phyloP scores from a whole-genome alignment of 176 grass and related monocot species.

The Poa pratensis region DNA sequence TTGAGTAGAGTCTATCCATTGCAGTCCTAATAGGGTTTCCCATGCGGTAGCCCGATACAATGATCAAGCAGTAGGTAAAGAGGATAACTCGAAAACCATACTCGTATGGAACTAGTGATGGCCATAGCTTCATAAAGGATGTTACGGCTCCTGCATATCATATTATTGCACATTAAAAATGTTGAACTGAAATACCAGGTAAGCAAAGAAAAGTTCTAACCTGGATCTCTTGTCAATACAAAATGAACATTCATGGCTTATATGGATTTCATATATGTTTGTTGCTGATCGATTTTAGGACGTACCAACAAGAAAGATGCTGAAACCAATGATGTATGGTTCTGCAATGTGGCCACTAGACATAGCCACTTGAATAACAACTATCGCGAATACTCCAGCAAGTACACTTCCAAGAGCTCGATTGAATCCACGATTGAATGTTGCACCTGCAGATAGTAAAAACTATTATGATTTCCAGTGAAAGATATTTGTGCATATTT shows the following conservation, averaged over 20 bases:
- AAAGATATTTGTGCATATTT: background rate
- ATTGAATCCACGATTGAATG: slow-evolving; percentile 85
- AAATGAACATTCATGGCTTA: slow-evolving; percentile 8
- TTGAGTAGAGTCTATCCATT: slow-evolving; percentile 82
- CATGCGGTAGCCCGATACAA: slow-evolving; percentile 82
- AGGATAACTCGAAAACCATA: slow-evolving; percentile 85
- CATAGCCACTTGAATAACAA: slow-evolving; percentile 79
- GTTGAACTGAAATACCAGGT: slow-evolving; percentile 23
- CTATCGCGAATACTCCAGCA: slow-evolving; percentile 74
- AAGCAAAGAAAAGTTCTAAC: slow-evolving; percentile 2
- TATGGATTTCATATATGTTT: slow-evolving; percentile 1
- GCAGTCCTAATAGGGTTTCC: slow-evolving; percentile 72
- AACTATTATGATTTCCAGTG: background rate
- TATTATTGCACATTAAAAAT: slow-evolving; percentile 32
- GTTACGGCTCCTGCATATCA: slow-evolving; percentile 66
- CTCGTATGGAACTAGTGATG: slow-evolving; percentile 76
- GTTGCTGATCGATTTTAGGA: background rate
- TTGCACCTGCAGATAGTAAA: slow-evolving; percentile 58
- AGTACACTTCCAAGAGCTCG: slow-evolving; percentile 77
- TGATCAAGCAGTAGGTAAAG: slow-evolving; percentile 87
- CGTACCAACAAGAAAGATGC: slow-evolving; percentile 83
- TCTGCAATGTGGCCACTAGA: slow-evolving; percentile 73
- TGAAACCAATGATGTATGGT: slow-evolving; percentile 84
- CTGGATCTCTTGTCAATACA: slow-evolving; percentile 4
- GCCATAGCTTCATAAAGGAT: slow-evolving; percentile 90